Evolutionary conservation across 106 monocot genomes (phyloP), one percentile per base, ranked within the genome.

Genomic region (Posidonia australis): DNA sequence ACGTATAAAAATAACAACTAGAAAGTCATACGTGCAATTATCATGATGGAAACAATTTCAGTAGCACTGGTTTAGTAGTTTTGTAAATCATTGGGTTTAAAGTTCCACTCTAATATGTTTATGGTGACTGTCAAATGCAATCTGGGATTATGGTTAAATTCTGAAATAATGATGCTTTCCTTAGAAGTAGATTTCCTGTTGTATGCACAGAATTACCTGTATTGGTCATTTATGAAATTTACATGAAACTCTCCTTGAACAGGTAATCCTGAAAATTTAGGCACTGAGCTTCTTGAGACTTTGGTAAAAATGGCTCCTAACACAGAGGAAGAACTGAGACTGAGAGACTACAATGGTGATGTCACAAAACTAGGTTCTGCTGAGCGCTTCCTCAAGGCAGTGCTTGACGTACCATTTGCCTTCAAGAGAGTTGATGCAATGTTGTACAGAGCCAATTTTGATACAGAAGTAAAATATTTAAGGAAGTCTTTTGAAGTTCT

Each of bases 231-330:
- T 36, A 4, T 36, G 36, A 36, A 36, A 36, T 7, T 36, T 36
- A 7, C 36, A 36, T 36, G 2, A 2, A 4, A 36, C 36, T 19
- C 17, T 7, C 21, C 25, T 64, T 30, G 12, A 52, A 76, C 81
- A 92, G 92, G 92, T 67, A 80, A 84, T 32, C 58, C 78, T 59
- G 88, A 88, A 74, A 67, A 72, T 45, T 62, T 92, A 53, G 92
- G 88, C 25, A 27, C 67, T 58, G 92, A 88, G 41, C 82, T 92
- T 68, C 77, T 88, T 24, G 90, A 94, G 63, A 82, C 80, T 25
- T 65, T 93, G 49, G 74, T 83, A 16, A 93, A 86, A 70, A 84
- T 94, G 93, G 93, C 81, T 65, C 93, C 93, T 18, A 94, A 81
- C 9, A 89, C 84, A 67, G 86, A 90, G 69, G 92, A 92, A 79